Base-by-base conservation (phyloP, 169 alveolate species). In the Sarcocystis neurona region DNA sequence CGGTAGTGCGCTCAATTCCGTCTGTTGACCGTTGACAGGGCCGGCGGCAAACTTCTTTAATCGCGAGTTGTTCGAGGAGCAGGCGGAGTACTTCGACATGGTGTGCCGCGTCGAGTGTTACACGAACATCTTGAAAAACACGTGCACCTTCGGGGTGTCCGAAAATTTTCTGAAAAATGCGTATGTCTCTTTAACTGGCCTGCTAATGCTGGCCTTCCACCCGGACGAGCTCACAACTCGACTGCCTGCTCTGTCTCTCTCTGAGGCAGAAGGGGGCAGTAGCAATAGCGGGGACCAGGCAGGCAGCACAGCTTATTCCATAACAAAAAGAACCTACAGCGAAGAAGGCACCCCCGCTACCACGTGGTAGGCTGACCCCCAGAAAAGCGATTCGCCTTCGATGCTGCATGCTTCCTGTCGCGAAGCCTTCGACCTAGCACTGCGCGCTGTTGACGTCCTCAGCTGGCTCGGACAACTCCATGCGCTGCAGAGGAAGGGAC, bases 1-100 rank as follows among this genome's bases (percentile, higher is more conserved):
- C 41, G 99, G 97, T 92, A 94, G 97, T 39, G 97, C 96, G 92
- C 94, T 95, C 79, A 97, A 97, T 92, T 99, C 99, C 15, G 99
- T 99, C 3, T 99, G 99, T 39, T 97, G 97, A 32, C 97, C 97
- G 90, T 96, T 95, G 94, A 94, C 92, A 92, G 99, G 98, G 68
- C 93, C 93, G n/a, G 97, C 96, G 23, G 92, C 97, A 10, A 90
- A 92, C 34, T 93, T 95, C 84, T 96, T 96, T 60, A 96, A 95
- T 93, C 91, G 97, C 82, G 95, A 96, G 15, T 92, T 97, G 80
- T 94, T 94, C 79, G 96, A 95, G 68, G 98, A 97, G 92, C 97
- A 97, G 48, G 95, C 97, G 18, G 97, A 95, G 89, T 97, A 97
- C 88, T 94, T 95, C 63, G 97, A 95, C 88, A 96, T 96, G 97